Conservation (phyloP, 176 grass and related monocot species). For the Oryza longistaminata region DNA sequence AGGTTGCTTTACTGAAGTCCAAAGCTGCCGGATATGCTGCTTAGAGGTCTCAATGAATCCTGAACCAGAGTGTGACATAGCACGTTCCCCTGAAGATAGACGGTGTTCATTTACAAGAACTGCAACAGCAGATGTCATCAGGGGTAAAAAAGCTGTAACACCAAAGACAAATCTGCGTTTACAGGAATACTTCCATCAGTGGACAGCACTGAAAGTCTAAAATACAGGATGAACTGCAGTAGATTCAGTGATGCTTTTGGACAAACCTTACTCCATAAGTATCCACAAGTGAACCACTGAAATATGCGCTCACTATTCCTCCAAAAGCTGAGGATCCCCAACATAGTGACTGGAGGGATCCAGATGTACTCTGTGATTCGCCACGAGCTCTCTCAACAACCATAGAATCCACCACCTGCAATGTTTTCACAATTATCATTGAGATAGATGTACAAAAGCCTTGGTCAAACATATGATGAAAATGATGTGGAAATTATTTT, state of each 20-base stretch:
- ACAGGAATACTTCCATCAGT: conserved; percentile 45
- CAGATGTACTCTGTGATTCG: conserved; percentile 96
- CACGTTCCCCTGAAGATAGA: conserved; percentile 43
- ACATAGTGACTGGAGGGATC: conserved; percentile 95
- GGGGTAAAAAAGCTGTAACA: conserved; percentile 91
- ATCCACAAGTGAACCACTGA: conserved; percentile 94
- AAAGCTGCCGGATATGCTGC: conserved; percentile 81
- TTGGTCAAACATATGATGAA: not conserved
- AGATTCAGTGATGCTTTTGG: conserved; percentile 21
- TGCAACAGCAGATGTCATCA: conserved; percentile 98
- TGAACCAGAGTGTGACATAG: conserved; percentile 52
- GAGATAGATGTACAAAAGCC: conserved; percentile 32
- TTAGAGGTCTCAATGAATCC: conserved; percentile 84
- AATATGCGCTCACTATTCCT: conserved; percentile 97
- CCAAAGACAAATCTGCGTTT: conserved; percentile 97
- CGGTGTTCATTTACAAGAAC: conserved; percentile 92
- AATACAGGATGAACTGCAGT: conserved; percentile 16
- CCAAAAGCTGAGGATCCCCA: conserved; percentile 99
- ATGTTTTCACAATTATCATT: conserved; percentile 33
- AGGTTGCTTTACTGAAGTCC: conserved; percentile 88
- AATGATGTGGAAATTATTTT: not conserved
- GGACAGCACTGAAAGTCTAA: conserved; percentile 5
- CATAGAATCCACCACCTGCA: conserved; percentile 98
- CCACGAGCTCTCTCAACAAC: conserved; percentile 98
- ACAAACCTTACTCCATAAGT: conserved; percentile 94